Evolutionary conservation across 371 early-diverging fungal genomes (phyloP).

Genomic region (Syncephalis fuscata): DNA sequence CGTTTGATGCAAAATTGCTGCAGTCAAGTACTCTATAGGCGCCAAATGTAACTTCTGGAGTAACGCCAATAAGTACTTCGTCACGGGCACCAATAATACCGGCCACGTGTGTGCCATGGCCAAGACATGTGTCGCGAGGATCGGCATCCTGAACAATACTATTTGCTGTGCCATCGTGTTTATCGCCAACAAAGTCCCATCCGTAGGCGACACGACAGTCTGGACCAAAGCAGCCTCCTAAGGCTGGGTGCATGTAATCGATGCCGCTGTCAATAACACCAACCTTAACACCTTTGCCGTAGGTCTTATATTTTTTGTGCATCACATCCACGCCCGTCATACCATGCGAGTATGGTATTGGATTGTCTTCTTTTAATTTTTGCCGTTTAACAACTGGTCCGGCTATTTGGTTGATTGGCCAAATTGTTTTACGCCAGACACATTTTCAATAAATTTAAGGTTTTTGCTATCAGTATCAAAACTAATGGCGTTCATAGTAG

Average conservation of each 20-base stretch:
- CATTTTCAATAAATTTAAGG: too few species aligned
- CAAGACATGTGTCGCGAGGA: constrained; percentile 39
- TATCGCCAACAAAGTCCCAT: constrained; percentile 35
- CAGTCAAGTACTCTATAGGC: constrained; percentile 66
- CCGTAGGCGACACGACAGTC: constrained; percentile 28
- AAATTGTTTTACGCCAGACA: too few species aligned
- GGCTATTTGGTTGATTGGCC: too few species aligned
- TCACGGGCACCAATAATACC: constrained; percentile 17
- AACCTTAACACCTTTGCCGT: constrained; percentile 46
- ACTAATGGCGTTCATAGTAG: too few species aligned
- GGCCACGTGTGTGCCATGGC: constrained; percentile 46
- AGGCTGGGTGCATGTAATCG: constrained; percentile 47
- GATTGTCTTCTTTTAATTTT: too few species aligned
- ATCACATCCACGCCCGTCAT: background rate
- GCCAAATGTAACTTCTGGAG: constrained; percentile 30
- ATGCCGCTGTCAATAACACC: constrained; percentile 45
- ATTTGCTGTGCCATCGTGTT: constrained; percentile 16
- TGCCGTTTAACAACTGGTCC: too few species aligned
- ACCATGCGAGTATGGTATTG: too few species aligned
- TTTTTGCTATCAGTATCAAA: too few species aligned
- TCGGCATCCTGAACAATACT: constrained; percentile 12
- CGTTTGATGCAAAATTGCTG: constrained; percentile 40
- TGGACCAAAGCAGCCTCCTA: constrained; percentile 33
- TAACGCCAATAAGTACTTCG: constrained; percentile 12
- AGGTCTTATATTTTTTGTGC: background rate